Evolutionary conservation across 257 asterid species (phyloP), one percentile per base, ranked within the genome.

Genomic region (Mitragyna speciosa): DNA sequence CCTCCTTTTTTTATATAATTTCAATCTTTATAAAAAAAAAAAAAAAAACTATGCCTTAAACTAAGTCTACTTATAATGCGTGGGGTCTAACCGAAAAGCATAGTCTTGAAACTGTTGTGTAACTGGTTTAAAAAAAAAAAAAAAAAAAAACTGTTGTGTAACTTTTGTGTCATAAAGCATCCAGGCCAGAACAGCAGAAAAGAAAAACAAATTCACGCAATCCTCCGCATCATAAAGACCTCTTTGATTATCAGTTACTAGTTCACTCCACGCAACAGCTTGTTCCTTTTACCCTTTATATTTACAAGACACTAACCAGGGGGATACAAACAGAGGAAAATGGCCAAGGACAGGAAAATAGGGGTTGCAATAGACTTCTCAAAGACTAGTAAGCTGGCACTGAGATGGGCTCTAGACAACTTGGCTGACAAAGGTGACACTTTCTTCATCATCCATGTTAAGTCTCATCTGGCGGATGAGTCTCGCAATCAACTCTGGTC

Each of bases 331-430:
- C 5, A 19, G 11, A 30, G 73, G 10, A 68, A 76, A 36, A 94
- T 94, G 98, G 93, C 31, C 56, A 90, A 88, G 79, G 98, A 92
- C 85, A 86, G 95, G 87, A 94, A 80, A 36, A 84, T 94, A 1
- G 98, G 97, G 24, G 92, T 94, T 39, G 98, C 97, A 2, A 88
- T 94, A 89, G 98, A 94, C 76, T 94, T 94, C 88, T 94, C 98
- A 2, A 87, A 91, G 88, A 92, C 94, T 89, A 94, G 98, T 83
- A 93, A 89, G 83, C 79, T 85, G 59, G 98, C 97, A 49, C 81
- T 94, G 74, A 83, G 85, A 76, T 94, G 98, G 98, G 89, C 97
- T 7, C 87, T 94, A 74, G 97, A 92, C 67, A 91, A 94, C 75
- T 83, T 94, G 65, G 97, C 97, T 39, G 97, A 91, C 24, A 87